Base-by-base conservation (phyloP, 148 eudicot genomes). In the Salicornia ramosissima region DNA sequence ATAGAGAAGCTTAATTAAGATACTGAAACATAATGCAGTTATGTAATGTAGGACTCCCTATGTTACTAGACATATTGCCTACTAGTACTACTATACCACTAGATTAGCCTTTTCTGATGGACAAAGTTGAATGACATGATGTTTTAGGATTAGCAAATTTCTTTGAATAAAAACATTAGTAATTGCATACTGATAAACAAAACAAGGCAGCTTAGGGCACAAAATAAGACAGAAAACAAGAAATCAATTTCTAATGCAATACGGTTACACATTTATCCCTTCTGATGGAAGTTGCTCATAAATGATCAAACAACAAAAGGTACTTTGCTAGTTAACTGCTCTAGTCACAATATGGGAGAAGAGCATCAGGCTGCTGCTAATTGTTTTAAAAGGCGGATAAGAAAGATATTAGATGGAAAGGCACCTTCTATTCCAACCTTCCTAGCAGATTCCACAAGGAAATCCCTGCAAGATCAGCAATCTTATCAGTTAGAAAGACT, bases 401-500 rank as follows among this genome's bases (percentile, higher is more conserved):
- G 10, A 39, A 39, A 39, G 42, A 4, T 39, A 39, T 4, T 4
- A 39, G 42, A 39, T 39, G 42, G 42, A 39, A 39, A 10, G 6
- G 97, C 97, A 68, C 93, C 99, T 84, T 84, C 93, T 29, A 94
- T 75, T 29, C 91, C 97, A 21, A 82, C 97, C 78, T 87, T 88
- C 65, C 70, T 77, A 22, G 96, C 99, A 71, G 78, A 76, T 69
- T 88, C 96, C 76, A 87, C 75, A 22, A 94, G 97, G 72, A 91
- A 94, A 66, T 81, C 81, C 87, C 99, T 90, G 87, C 66, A 78
- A 46, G 26, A 58, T 50, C 26, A 59, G 66, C 7, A 28, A 31
- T 36, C 33, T 5, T 2, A 5, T 51, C 5, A 12, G 28, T 10
- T 26, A 9, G 4, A 34, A 52, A 49, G 22, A 3, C 43, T 6